Evolutionary conservation across 768 basidiomycete species (phyloP).

Genomic region (Phaeotremella fagi): DNA sequence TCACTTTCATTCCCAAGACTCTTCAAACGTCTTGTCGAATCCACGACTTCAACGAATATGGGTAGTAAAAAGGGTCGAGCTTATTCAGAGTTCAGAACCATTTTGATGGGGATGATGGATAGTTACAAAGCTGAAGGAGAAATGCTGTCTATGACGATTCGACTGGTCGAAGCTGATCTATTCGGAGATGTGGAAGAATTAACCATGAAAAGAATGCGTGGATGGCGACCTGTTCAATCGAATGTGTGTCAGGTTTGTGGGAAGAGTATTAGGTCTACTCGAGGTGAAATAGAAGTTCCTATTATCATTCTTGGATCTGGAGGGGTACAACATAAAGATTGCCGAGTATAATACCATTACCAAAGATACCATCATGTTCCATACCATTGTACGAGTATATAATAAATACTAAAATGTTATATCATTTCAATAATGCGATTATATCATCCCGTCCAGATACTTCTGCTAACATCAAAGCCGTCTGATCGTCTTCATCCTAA

Average conservation of each 20-base stretch:
- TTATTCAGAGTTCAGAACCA: slow-evolving; percentile 85
- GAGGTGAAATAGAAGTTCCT: not conserved
- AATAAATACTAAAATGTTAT: not conserved
- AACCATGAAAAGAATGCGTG: slow-evolving; percentile 31
- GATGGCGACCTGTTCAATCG: slow-evolving; percentile 42
- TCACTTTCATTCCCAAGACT: slow-evolving; percentile 83
- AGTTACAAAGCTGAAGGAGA: slow-evolving; percentile 90
- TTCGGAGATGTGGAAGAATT: slow-evolving; percentile 66
- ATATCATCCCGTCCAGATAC: slow-evolving; percentile 60
- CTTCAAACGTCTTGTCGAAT: slow-evolving; percentile 85
- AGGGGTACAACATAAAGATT: slow-evolving; percentile 5
- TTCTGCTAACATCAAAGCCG: slow-evolving; percentile 59
- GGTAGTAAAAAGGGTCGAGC: slow-evolving; percentile 21
- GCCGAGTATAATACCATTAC: slow-evolving; percentile 3
- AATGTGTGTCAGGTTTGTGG: slow-evolving; percentile 9
- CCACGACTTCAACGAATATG: slow-evolving; percentile 53
- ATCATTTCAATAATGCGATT: slow-evolving; percentile 46
- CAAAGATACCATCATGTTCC: not conserved
- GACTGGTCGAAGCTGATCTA: slow-evolving; percentile 73
- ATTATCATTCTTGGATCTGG: slow-evolving; percentile 4
- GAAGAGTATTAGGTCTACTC: not conserved
- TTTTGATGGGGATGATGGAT: slow-evolving; percentile 91
- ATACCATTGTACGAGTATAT: too few species aligned
- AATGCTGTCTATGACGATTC: slow-evolving; percentile 76
- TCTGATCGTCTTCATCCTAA: slow-evolving; percentile 66